Conservation (phyloP, 352 stramenopile genomes). For the Bremia lactucae region DNA sequence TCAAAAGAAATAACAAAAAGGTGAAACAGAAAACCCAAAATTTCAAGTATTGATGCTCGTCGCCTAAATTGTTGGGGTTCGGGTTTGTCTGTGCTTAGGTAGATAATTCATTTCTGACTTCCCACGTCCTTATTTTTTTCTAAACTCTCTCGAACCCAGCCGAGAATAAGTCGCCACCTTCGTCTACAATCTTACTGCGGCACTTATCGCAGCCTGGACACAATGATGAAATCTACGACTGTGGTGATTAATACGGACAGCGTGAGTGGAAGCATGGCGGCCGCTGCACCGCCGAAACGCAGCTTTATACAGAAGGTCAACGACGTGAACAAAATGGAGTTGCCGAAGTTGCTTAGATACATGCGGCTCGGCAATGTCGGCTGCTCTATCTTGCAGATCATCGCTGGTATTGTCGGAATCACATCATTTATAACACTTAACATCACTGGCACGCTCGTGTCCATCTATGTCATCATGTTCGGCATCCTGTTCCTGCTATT, state of each 20-base stretch:
- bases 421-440: conserved; percentile 85
- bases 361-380: conserved; percentile 79
- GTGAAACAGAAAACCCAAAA: no score
- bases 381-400: conserved; percentile 77
- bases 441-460: conserved; percentile 81
- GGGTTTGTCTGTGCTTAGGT: no score
- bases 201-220: neutral
- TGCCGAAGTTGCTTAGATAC: conserved; percentile 80
- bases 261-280: conserved; percentile 40
- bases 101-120: conserved; percentile 9
- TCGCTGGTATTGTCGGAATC: conserved; percentile 70
- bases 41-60: no score
- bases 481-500: conserved; percentile 80
- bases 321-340: conserved; percentile 85
- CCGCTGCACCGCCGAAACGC: conserved; percentile 42
- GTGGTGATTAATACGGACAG: conserved; percentile 75
- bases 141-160: conserved; percentile 9
- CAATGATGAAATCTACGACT: conserved; percentile 67
- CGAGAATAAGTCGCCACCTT: conserved; percentile 9
- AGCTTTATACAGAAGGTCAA: conserved; percentile 77
- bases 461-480: conserved; percentile 87
- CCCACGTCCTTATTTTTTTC: conserved; percentile 6
- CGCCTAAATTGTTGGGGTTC: no score
- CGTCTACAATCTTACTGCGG: conserved; percentile 3
- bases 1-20: no score